These are phyloP conservation scores for Platanus orientalis DNA, from an alignment of 164 flowering plant genomes.

Conservation along the genomic window DNA sequence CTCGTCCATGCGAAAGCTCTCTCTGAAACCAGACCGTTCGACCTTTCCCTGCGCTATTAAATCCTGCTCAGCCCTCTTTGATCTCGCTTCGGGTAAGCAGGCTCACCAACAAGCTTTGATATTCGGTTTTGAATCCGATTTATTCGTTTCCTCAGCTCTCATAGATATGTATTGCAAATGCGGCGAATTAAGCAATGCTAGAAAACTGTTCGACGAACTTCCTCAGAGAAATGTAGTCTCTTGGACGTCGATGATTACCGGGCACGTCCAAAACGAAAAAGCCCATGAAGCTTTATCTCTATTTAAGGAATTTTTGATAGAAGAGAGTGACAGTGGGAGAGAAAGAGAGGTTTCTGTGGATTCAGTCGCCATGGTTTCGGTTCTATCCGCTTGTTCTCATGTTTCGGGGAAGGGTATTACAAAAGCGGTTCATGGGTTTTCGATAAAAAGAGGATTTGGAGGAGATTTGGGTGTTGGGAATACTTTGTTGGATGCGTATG, in stretches of 20 bases:
- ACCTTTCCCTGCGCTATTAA: constrained; percentile 67
- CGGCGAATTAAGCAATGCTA: constrained; percentile 45
- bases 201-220: constrained; percentile 52
- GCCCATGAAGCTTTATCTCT: constrained; percentile 38
- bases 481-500: constrained; percentile 65
- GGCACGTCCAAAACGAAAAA: constrained; percentile 40
- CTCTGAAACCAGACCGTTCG: constrained; percentile 47
- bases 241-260: constrained; percentile 65
- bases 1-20: constrained; percentile 50
- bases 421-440: not conserved
- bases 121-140: constrained; percentile 47
- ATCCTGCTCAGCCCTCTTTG: constrained; percentile 56
- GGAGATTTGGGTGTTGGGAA: constrained; percentile 37
- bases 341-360: constrained; percentile 38
- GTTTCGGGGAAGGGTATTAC: constrained; percentile 31
- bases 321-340: not conserved
- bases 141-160: constrained; percentile 62
- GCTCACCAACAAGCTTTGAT: constrained; percentile 59
- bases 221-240: constrained; percentile 21
- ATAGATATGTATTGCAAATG: constrained; percentile 68
- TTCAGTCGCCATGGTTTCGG: constrained; percentile 42
- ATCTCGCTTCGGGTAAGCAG: constrained; percentile 47
- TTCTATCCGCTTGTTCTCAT: constrained; percentile 53
- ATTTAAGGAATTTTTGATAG: constrained; percentile 44
- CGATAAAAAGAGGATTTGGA: constrained; percentile 20